Evolutionary conservation across 108 stramenopile species (phyloP).

Genomic region (Pinguiococcus pyrenoidosus): DNA sequence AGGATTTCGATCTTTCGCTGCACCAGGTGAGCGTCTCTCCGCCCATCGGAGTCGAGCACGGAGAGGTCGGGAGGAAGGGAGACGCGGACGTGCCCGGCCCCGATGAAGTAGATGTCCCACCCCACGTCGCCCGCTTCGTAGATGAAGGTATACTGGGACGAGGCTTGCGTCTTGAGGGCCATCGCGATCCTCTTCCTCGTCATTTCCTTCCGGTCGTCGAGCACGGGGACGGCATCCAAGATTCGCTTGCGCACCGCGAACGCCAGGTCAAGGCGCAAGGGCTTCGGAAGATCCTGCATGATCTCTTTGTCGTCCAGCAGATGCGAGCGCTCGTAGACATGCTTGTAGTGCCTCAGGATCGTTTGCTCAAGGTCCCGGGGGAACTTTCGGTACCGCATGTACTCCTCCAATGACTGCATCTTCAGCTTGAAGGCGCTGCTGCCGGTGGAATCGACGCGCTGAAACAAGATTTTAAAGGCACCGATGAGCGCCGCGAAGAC

Average conservation of each 20-base stretch:
- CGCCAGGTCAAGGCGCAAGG: slow-evolving; percentile 39
- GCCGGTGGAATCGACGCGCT: slow-evolving; percentile 26
- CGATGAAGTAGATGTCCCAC: slow-evolving; percentile 40
- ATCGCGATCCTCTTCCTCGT: slow-evolving; percentile 31
- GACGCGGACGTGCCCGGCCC: slow-evolving; percentile 25
- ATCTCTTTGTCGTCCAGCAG: slow-evolving; percentile 31
- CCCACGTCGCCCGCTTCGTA: slow-evolving; percentile 45
- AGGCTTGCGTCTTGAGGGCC: slow-evolving; percentile 24
- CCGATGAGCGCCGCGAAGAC: slow-evolving; percentile 36
- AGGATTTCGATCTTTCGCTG: slow-evolving; percentile 22
- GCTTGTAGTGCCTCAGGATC: slow-evolving; percentile 32
- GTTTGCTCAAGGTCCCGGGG: slow-evolving; percentile 19
- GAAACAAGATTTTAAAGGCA: slow-evolving; percentile 18
- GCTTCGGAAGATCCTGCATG: slow-evolving; percentile 26
- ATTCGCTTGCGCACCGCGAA: slow-evolving; percentile 21
- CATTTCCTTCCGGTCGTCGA: slow-evolving; percentile 8
- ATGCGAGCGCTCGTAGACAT: slow-evolving; percentile 23
- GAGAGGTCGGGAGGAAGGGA: slow-evolving; percentile 26
- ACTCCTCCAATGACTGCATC: slow-evolving; percentile 28
- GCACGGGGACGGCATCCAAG: slow-evolving; percentile 24
- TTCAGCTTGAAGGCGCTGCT: slow-evolving; percentile 37
- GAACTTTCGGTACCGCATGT: slow-evolving; percentile 34
- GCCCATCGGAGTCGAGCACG: slow-evolving; percentile 31
- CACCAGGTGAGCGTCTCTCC: neutral
- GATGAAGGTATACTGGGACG: slow-evolving; percentile 10